Percentiles rank a stretch among this genome's conserved stretches.
These are phyloP conservation scores for Claviceps pazoutovae DNA, from an alignment of 2,329 filamentous ascomycete species.

Conservation along the genomic window DNA sequence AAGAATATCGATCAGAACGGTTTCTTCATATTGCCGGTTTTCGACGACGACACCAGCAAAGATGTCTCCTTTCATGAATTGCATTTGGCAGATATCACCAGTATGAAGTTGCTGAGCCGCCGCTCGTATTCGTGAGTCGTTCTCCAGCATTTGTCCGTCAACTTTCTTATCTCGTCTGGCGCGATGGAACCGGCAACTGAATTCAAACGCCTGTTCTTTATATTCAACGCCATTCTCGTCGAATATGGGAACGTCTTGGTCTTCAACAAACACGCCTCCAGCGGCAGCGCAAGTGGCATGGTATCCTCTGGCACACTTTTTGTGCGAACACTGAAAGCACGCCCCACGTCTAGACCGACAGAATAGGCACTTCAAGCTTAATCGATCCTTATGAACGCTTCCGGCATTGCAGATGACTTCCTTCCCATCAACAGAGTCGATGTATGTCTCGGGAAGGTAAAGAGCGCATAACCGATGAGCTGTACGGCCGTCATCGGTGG, in stretches of 20 bases:
- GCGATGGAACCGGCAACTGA: slow-evolving; percentile 88
- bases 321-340: slow-evolving; percentile 91
- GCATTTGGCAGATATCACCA: slow-evolving; percentile 75
- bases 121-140: slow-evolving; percentile 51
- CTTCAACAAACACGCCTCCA: slow-evolving; percentile 82
- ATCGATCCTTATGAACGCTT: slow-evolving; percentile 71
- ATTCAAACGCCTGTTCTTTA: slow-evolving; percentile 80
- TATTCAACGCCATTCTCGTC: slow-evolving; percentile 87
- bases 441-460: slow-evolving; percentile 85
- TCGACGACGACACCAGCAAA: slow-evolving; percentile 82
- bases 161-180: slow-evolving; percentile 70
- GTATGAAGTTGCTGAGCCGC: slow-evolving; percentile 54
- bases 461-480: slow-evolving; percentile 81
- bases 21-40: slow-evolving; percentile 64
- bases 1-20: slow-evolving; percentile 65
- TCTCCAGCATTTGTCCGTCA: slow-evolving; percentile 55
- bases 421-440: slow-evolving; percentile 54
- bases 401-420: slow-evolving; percentile 67
- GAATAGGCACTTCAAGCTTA: slow-evolving; percentile 88
- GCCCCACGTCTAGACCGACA: slow-evolving; percentile 91
- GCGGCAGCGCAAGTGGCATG: slow-evolving; percentile 89
- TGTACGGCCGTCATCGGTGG: slow-evolving; percentile 75
- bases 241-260: slow-evolving; percentile 72
- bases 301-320: slow-evolving; percentile 86
- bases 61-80: slow-evolving; percentile 72